Percentiles rank a stretch among this genome's conserved stretches.
Conservation (phyloP, 352 stramenopile genomes). For the Pythium apleroticum region DNA sequence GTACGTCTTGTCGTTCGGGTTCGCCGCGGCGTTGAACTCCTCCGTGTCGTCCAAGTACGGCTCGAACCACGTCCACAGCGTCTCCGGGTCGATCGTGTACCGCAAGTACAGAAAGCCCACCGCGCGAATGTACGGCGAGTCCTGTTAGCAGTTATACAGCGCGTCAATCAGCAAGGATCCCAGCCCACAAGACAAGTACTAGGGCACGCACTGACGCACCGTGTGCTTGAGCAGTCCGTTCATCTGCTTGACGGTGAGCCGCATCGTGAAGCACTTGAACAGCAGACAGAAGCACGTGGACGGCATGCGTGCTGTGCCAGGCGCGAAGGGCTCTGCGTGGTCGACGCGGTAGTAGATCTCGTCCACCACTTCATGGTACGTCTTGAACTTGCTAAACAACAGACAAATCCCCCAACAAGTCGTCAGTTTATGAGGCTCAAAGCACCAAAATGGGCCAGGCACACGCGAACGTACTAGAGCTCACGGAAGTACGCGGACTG, state of each 20-base stretch:
- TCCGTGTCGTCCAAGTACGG: slow-evolving; percentile 96
- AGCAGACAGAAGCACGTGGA: slow-evolving; percentile 97
- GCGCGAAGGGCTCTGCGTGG: slow-evolving; percentile 91
- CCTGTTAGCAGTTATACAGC: slow-evolving; percentile 33
- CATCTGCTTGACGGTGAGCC: slow-evolving; percentile 96
- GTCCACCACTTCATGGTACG: slow-evolving; percentile 96
- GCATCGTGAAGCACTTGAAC: slow-evolving; percentile 96
- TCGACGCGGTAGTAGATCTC: slow-evolving; percentile 91
- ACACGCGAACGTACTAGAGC: slow-evolving; percentile 66
- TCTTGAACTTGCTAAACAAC: slow-evolving; percentile 75
- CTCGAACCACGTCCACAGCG: slow-evolving; percentile 94
- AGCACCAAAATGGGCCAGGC: background rate
- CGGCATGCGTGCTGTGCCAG: slow-evolving; percentile 88
- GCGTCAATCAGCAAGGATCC: background rate
- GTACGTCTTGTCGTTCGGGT: slow-evolving; percentile 80
- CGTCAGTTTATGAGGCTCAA: background rate
- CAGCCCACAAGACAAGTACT: background rate
- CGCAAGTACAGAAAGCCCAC: slow-evolving; percentile 98
- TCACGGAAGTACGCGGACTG: slow-evolving; percentile 95
- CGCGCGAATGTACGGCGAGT: slow-evolving; percentile 96
- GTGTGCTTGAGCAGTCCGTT: slow-evolving; percentile 90
- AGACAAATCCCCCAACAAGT: background rate
- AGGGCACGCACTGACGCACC: too few species aligned
- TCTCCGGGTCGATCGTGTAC: slow-evolving; percentile 92
- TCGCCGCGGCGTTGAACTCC: slow-evolving; percentile 87